These are phyloP conservation scores for Suhomyces vadensis DNA, from an alignment of 805 yeast species.

Conservation along the genomic window DNA sequence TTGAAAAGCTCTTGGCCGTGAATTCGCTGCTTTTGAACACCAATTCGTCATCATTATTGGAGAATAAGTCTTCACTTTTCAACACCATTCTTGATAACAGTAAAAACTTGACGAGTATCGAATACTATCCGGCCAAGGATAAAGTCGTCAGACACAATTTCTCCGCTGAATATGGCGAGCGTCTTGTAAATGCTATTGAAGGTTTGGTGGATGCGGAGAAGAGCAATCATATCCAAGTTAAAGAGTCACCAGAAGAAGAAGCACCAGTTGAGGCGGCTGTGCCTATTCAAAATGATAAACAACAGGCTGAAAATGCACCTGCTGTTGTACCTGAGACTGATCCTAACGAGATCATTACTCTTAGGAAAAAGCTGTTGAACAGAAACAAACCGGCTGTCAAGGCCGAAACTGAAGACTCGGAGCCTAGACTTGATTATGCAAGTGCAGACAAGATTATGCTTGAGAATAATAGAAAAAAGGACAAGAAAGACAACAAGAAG, in stretches of 20 bases:
- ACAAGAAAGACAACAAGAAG: constrained; percentile 29
- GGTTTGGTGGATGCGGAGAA: constrained; percentile 14
- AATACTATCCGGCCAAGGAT: constrained; percentile 12
- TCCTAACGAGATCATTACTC: constrained; percentile 42
- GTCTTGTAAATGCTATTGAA: constrained; percentile 15
- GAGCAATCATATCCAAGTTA: constrained; percentile 8
- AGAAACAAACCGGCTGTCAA: constrained; percentile 7
- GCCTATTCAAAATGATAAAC: constrained; percentile 4
- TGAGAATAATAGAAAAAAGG: constrained; percentile 15
- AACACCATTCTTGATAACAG: constrained; percentile 9
- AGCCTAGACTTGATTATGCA: constrained; percentile 45
- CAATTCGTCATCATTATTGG: constrained; percentile 6
- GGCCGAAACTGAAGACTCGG: constrained; percentile 12
- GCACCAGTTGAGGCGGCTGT: constrained; percentile 5
- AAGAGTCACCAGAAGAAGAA: constrained; percentile 11
- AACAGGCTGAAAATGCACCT: not conserved
- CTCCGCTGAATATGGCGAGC: constrained; percentile 15
- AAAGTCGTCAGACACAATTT: constrained; percentile 19
- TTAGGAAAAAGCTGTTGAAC: constrained; percentile 19
- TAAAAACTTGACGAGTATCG: constrained; percentile 12
- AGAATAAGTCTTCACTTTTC: constrained; percentile 17
- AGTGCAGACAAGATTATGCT: constrained; percentile 45
- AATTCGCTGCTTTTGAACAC: constrained; percentile 12
- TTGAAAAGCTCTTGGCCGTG: constrained; percentile 13
- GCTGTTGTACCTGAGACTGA: constrained; percentile 14